Evolutionary conservation across 176 grass and related monocot species (phyloP), one percentile per base, ranked within the genome.

Genomic region (Raddia guianensis): DNA sequence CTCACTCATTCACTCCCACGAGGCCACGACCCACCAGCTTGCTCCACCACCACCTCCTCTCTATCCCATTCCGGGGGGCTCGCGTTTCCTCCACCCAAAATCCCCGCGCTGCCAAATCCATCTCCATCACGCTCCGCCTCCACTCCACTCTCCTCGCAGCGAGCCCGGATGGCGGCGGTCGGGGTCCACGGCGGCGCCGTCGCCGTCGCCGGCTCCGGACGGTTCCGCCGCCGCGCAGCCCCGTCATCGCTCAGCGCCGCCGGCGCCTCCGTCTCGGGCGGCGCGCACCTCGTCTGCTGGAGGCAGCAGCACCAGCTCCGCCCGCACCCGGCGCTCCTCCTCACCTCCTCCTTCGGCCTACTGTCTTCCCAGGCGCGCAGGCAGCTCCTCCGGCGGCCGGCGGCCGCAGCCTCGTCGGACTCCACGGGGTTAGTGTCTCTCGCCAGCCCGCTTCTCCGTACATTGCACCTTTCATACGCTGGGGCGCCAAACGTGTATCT

Each of bases 371-470:
- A 57, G 21, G 55, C 15, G 8, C 66, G 48, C 42, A 66, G 49
- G 56, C 66, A 55, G 65, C 43, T 82, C 46, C 70, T 68, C 58
- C 64, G 32, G 8, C 49, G 62, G 6, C 60, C 66, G 42, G 54
- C 35, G 13, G 27, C 91, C 63, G 78, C 77, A 35, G 77, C 89
- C 63, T 76, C 94, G n/a, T 90, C 82, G 7, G 88, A 75, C 66
- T 76, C 94, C 12, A 74, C 87, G 3, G 90, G 90, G 95, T 94
- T 63, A 89, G 91, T 82, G 80, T 75, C 40, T 77, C 89, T 83
- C 33, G 6, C 48, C 59, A 83, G 50, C 86, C 27, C 33, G 12
- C 16, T 2, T 12, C 45, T 49, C 34, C 54, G 72, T 34, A 48
- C 45, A 9, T 18, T 16, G 19, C 37, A 0, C 13, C 14, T 56